Evolutionary conservation across 2,329 filamentous ascomycete genomes (phyloP).

Genomic region (Penicillium janthinellum): DNA sequence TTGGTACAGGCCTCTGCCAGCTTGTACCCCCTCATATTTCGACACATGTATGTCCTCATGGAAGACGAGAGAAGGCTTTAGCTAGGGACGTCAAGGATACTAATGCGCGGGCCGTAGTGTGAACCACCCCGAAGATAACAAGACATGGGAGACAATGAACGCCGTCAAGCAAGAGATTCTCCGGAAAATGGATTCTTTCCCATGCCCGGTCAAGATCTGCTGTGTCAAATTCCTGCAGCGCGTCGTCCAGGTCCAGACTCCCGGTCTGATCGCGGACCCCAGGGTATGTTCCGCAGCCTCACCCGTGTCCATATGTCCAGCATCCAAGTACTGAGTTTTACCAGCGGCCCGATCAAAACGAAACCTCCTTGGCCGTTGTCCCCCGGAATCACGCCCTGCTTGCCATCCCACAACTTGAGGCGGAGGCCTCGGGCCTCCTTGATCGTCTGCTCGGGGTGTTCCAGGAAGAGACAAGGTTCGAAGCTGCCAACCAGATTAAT

Average conservation of each 20-base stretch:
- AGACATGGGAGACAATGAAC: slow-evolving; percentile 84
- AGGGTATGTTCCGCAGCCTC: slow-evolving; percentile 61
- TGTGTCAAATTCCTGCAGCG: slow-evolving; percentile 97
- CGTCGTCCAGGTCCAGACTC: slow-evolving; percentile 87
- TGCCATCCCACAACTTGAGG: slow-evolving; percentile 78
- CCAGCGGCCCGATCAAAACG: slow-evolving; percentile 71
- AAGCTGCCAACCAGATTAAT: background rate
- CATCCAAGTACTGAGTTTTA: slow-evolving; percentile 4
- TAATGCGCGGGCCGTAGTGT: slow-evolving; percentile 62
- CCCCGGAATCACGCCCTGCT: slow-evolving; percentile 80
- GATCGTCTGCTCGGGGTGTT: slow-evolving; percentile 84
- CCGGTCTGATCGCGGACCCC: slow-evolving; percentile 77
- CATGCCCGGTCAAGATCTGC: slow-evolving; percentile 79
- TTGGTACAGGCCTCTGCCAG: slow-evolving; percentile 87
- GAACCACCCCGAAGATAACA: slow-evolving; percentile 77
- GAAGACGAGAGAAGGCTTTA: background rate
- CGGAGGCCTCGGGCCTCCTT: slow-evolving; percentile 85
- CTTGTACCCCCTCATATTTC: slow-evolving; percentile 88
- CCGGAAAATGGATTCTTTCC: slow-evolving; percentile 79
- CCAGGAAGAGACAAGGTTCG: slow-evolving; percentile 80
- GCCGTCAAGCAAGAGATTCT: slow-evolving; percentile 88
- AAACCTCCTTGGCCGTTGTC: slow-evolving; percentile 84
- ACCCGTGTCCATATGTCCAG: background rate
- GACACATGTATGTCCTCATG: slow-evolving; percentile 72
- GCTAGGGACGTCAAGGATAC: slow-evolving; percentile 10